Evolutionary conservation across 768 basidiomycete species (phyloP).

Genomic region (Gymnopilus dilepis): DNA sequence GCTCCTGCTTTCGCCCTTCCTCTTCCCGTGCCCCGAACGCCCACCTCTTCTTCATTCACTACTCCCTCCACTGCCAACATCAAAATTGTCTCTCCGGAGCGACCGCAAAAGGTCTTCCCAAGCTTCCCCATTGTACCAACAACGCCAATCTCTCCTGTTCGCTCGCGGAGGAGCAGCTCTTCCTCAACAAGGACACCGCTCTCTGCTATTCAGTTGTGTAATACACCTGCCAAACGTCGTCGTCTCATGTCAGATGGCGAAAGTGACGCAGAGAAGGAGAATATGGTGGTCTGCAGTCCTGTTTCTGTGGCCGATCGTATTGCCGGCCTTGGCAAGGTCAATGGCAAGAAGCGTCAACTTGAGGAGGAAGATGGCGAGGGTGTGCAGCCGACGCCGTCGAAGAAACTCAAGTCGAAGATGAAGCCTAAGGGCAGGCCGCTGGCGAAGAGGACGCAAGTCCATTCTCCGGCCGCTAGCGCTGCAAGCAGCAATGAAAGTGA

Average conservation of each 20-base stretch:
- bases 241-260: slow-evolving; percentile 20
- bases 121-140: slow-evolving; percentile 28
- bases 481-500: slow-evolving; percentile 35
- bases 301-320: slow-evolving; percentile 53
- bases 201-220: slow-evolving; percentile 24
- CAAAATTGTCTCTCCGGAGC: slow-evolving; percentile 30
- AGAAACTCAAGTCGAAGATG: slow-evolving; percentile 29
- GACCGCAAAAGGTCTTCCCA: slow-evolving; percentile 32
- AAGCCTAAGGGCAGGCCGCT: slow-evolving; percentile 17
- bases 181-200: slow-evolving; percentile 24
- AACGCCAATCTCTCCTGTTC: slow-evolving; percentile 33
- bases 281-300: slow-evolving; percentile 33
- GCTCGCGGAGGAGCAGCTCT: slow-evolving; percentile 15
- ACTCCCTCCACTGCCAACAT: slow-evolving; percentile 27
- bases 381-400: slow-evolving; percentile 18
- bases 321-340: slow-evolving; percentile 22
- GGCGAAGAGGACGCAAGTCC: slow-evolving; percentile 1
- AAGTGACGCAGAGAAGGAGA: slow-evolving; percentile 66
- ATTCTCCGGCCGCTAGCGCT: slow-evolving; percentile 13
- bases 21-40: slow-evolving; percentile 24
- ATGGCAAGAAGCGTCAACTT: slow-evolving; percentile 45
- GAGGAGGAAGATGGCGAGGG: slow-evolving; percentile 39
- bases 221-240: slow-evolving; percentile 39
- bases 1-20: slow-evolving; percentile 19
- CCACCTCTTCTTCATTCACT: slow-evolving; percentile 27